phyloP scores from a whole-genome alignment of 176 grass and related monocot genomes.

The Triticum dicoccoides region DNA sequence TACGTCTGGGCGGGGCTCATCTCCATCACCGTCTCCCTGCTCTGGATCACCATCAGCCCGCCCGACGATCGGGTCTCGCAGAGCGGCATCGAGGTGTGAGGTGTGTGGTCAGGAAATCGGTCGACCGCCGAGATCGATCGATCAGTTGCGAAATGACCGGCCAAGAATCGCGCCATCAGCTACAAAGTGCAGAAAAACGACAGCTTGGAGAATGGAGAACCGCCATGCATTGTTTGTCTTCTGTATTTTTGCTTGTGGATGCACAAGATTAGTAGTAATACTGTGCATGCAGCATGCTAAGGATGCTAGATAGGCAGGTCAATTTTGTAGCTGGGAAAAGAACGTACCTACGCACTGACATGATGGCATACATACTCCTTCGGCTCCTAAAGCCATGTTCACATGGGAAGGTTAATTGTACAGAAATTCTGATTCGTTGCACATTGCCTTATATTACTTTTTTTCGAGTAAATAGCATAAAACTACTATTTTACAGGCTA shows the following conservation, averaged over 20 bases:
- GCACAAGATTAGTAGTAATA: neutral
- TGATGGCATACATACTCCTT: neutral
- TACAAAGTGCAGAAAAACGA: neutral
- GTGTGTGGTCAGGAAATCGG: neutral
- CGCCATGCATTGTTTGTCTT: neutral
- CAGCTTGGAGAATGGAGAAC: neutral
- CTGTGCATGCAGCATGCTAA: neutral
- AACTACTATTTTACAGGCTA: no score
- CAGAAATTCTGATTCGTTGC: neutral
- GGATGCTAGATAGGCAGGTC: neutral
- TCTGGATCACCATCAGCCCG: constrained; percentile 73
- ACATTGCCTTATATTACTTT: no score
- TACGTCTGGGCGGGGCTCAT: constrained; percentile 79
- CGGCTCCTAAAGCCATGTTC: neutral
- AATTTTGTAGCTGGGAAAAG: neutral
- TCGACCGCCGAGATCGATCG: neutral
- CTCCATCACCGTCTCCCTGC: constrained; percentile 71
- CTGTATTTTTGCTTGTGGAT: neutral
- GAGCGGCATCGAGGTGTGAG: constrained; percentile 30
- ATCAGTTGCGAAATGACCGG: neutral
- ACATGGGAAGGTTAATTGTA: neutral
- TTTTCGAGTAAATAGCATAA: no score
- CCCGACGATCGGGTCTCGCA: constrained; percentile 46
- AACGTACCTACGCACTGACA: neutral
- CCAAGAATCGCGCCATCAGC: neutral